A percentile compares a stretch with the other conserved stretches of the same genome.
Evolutionary conservation across 2,329 filamentous ascomycete genomes (phyloP).

Genomic region (Magnaporthiopsis rhizophila): DNA sequence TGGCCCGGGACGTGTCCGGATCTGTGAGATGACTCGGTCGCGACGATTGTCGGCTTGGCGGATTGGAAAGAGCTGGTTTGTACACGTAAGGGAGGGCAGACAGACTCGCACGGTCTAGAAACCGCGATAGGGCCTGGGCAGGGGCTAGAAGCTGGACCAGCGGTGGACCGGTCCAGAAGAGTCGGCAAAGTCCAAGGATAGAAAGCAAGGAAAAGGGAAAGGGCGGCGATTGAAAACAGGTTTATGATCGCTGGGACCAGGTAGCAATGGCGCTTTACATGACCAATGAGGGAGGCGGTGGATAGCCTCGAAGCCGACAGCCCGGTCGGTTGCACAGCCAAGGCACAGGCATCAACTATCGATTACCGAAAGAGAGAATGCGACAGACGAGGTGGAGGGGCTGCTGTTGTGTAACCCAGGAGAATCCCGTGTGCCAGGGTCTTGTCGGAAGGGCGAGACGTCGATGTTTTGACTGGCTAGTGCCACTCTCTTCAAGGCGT

Average conservation of each 20-base stretch:
- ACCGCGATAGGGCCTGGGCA: neutral
- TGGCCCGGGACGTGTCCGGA: neutral
- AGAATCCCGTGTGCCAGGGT: neutral
- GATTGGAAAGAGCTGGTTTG: neutral
- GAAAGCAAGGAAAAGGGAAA: slow-evolving; percentile 1
- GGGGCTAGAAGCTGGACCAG: neutral
- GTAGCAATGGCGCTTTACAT: neutral
- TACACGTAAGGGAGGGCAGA: neutral
- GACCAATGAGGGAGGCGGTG: neutral
- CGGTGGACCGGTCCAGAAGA: neutral
- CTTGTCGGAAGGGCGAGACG: neutral
- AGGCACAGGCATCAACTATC: neutral
- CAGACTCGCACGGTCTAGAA: neutral
- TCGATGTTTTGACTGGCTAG: neutral
- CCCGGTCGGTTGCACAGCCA: neutral
- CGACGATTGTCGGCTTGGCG: neutral
- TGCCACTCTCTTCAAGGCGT: neutral
- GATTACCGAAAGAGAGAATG: neutral
- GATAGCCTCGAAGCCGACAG: neutral
- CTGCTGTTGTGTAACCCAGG: neutral
- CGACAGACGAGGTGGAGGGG: no score
- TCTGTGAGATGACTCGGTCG: neutral
- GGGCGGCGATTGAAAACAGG: neutral
- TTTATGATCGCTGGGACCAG: neutral
- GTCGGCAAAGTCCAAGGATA: neutral